phyloP scores from a whole-genome alignment of 805 yeast species.

The Yamadazyma laniorum region DNA sequence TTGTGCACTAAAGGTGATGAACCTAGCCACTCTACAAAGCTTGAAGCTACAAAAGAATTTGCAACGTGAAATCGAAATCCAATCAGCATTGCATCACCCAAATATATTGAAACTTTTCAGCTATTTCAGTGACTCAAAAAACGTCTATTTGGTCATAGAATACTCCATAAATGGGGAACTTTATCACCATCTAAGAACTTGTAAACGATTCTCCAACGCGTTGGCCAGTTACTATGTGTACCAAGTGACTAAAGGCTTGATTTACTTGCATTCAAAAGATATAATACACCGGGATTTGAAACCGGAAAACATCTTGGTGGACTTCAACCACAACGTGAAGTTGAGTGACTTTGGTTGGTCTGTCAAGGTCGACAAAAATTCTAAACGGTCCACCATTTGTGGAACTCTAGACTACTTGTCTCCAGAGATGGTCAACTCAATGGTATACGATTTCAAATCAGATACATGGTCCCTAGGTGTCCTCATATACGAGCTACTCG shows the following conservation, averaged over 20 bases:
- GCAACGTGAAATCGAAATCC: slow-evolving; percentile 89
- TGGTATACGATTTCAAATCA: slow-evolving; percentile 71
- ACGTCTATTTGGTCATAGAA: slow-evolving; percentile 83
- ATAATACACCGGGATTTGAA: slow-evolving; percentile 91
- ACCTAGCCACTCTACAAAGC: slow-evolving; percentile 70
- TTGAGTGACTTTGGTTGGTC: slow-evolving; percentile 97
- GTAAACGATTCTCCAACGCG: slow-evolving; percentile 67
- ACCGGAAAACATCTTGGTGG: slow-evolving; percentile 86
- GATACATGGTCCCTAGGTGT: slow-evolving; percentile 95
- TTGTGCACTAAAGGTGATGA: slow-evolving; percentile 91
- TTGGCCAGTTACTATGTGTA: slow-evolving; percentile 75
- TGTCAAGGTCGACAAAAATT: slow-evolving; percentile 36
- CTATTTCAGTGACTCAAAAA: slow-evolving; percentile 75
- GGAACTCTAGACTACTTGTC: slow-evolving; percentile 94
- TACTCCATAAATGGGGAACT: slow-evolving; percentile 85
- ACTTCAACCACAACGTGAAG: slow-evolving; percentile 72
- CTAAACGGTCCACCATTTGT: slow-evolving; percentile 76
- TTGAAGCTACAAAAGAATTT: slow-evolving; percentile 82
- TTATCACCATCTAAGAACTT: slow-evolving; percentile 66
- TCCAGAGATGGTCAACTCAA: slow-evolving; percentile 90
- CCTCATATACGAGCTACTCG: slow-evolving; percentile 77
- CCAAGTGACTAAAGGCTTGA: slow-evolving; percentile 80
- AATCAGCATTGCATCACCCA: slow-evolving; percentile 72
- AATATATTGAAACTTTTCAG: slow-evolving; percentile 81
- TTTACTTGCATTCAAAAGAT: slow-evolving; percentile 72